Evolutionary conservation across 2,329 filamentous ascomycete genomes (phyloP), one percentile per base, ranked within the genome.

Genomic region (Alternaria arbusti): DNA sequence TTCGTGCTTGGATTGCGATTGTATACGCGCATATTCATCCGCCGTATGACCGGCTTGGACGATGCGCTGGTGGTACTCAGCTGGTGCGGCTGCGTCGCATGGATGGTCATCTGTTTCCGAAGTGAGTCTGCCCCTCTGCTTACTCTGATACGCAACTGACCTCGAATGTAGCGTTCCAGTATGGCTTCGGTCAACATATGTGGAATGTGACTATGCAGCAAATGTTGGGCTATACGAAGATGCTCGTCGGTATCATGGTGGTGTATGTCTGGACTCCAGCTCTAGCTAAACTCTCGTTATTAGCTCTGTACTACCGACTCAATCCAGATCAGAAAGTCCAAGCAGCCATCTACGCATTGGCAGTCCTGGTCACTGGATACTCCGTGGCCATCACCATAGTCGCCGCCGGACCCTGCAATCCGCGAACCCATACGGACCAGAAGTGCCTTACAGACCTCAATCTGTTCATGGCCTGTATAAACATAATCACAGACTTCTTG

Each of bases 401-500:
- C 17, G 62, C 68, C 17, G 61, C 62, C n/a, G 67, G 67, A 11
- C 65, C 67, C 25, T 71, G 67, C 56, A 70, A 71, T 40, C 67
- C 63, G 32, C 61, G 58, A 11, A 54, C 54, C 7, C 65, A 66
- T 43, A 55, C 43, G 3, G 63, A 65, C 13, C 61, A 59, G n/a
- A 60, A 63, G 23, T 72, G 68, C 43, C 64, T 72, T 32, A 66
- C 64, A 11, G 57, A 67, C 20, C 45, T 69, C n/a, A 69, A 69
- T 13, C 56, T 72, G n/a, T 66, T 64, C 45, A 65, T 66, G 65
- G 61, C 65, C 2, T 63, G 69, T 25, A 69, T 79, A 59, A 80
- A 79, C 44, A 79, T 80, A 49, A 54, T 74, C 11, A 79, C 77
- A 25, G 78, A 80, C 64, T 63, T 78, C n/a, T 61, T 72, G 22